phyloP scores from a whole-genome alignment of 257 asterid species.

The Scutellaria barbata region DNA sequence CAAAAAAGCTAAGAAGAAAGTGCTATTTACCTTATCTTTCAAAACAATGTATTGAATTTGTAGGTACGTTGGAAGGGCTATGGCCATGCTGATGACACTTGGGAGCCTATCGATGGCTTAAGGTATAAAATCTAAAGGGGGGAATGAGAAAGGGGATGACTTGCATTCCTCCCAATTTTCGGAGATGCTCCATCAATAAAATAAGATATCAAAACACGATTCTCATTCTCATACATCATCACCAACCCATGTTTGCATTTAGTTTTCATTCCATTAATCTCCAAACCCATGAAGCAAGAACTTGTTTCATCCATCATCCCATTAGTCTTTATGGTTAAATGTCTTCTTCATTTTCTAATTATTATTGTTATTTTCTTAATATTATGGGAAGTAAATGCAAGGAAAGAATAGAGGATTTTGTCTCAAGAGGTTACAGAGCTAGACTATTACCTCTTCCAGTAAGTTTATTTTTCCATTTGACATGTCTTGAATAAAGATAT shows the following conservation, averaged over 20 bases:
- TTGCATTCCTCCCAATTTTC: too few relatives aligned
- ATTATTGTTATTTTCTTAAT: neutral
- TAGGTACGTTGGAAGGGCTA: conserved; percentile 59
- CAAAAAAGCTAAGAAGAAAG: too few relatives aligned
- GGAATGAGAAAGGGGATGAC: too few relatives aligned
- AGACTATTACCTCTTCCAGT: conserved; percentile 52
- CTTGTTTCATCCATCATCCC: too few relatives aligned
- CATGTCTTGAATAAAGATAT: neutral
- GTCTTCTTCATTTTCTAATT: neutral
- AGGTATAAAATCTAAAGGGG: conserved; percentile 31
- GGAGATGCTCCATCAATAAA: too few relatives aligned
- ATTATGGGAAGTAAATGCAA: conserved; percentile 38
- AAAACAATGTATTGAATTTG: neutral
- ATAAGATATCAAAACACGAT: too few relatives aligned
- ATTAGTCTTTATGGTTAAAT: neutral
- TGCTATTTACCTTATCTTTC: too few relatives aligned
- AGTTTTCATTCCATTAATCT: too few relatives aligned
- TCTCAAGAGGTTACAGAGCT: conserved; percentile 36
- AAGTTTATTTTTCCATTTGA: conserved; percentile 31
- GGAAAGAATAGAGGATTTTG: conserved; percentile 47
- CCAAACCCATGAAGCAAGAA: too few relatives aligned
- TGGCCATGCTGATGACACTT: conserved; percentile 46
- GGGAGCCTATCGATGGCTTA: conserved; percentile 57
- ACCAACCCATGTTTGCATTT: too few relatives aligned
- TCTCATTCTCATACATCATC: too few relatives aligned